Evolutionary conservation across 73 alveolate genomes (phyloP), one percentile per base, ranked within the genome.

Genomic region (Paramecium tetraurelia): DNA sequence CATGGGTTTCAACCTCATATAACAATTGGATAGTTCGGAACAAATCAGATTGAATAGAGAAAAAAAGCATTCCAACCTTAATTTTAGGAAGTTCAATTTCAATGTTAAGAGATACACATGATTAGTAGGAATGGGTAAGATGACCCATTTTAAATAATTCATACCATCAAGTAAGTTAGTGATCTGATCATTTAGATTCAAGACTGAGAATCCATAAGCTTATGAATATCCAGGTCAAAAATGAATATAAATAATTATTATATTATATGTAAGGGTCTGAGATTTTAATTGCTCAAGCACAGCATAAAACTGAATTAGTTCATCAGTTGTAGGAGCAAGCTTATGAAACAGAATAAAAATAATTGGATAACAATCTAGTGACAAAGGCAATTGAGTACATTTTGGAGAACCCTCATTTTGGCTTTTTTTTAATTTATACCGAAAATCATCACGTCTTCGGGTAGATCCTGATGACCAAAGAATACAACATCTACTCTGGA

Each of bases 51-150:
- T 59, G 87, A 86, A 40, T 40, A 86, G 41, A 58, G 44, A 20
- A 59, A 58, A 68, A 40, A 86, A 31, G 68, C 68, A 59, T 86
- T 58, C 27, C 59, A 86, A 86, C 71, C 68, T 10, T 40, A 59
- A 59, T 86, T 41, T 38, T 24, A 48, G 3, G 88, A 72, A 20
- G 58, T 86, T 10, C 31, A 58, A 59, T 86, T 86, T 31, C 18
- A 33, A 14, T 86, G 93, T 24, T 63, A 40, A 21, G 93, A 86
- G 57, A 41, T 86, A 63, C 76, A 58, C 31, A 41, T 86, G 77
- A 86, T 86, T 40, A 63, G 86, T 12, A 86, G 93, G 69, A 77
- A 86, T 86, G 93, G 93, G 16, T 86, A 86, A 35, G 93, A 86
- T 86, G 86, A 72, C 11, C 93, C 59, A n/a, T 48, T 48, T 48